Evolutionary conservation across 768 basidiomycete species (phyloP), one percentile per base, ranked within the genome.

Genomic region (Suillus americanus): DNA sequence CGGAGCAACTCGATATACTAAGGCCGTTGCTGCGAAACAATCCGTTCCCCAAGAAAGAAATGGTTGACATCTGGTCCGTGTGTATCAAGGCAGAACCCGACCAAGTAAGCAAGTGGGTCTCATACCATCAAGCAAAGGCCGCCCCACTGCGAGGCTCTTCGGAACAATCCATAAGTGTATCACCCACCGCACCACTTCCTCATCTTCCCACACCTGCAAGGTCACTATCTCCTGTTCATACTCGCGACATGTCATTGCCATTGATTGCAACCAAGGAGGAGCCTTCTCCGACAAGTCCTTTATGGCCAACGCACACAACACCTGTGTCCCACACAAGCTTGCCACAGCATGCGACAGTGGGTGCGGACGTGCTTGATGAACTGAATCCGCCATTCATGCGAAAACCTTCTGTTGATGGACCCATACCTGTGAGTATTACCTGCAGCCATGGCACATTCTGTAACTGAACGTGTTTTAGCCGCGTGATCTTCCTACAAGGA

Each of bases 171-270:
- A 23, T 64, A 1, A 73, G 64, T 35, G 25, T 35, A 14, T 75
- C 74, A 3, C 74, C 74, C 18, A 65, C 57, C 12, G 3, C 18
- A 0, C 65, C 71, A 50, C 66, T 65, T 1, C 66, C 74, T 0
- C 75, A 75, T 60, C 54, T 75, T 41, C 75, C 75, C 1, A 75
- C 75, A 0, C 75, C 74, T 33, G 66, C 75, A 20, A 67, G 68
- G 23, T 75, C 74, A 0, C 54, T 63, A 18, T 75, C 74, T 7
- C 74, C 75, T 0, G 37, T 61, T 0, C 51, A 37, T 59, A 63
- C 65, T 0, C 68, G 67, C 1, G 61, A 63, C 3, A 62, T 62
- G 28, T 77, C 76, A n/a, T 57, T 77, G 37, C 75, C 75, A 0
- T 70, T 71, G 30, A 77, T 75, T 40, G 71, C 70, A 10, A 66